A percentile compares a stretch with the other conserved stretches of the same genome.
Evolutionary conservation across 495 filamentous ascomycete genomes (phyloP).

Genomic region (Hypoxylon rickii): DNA sequence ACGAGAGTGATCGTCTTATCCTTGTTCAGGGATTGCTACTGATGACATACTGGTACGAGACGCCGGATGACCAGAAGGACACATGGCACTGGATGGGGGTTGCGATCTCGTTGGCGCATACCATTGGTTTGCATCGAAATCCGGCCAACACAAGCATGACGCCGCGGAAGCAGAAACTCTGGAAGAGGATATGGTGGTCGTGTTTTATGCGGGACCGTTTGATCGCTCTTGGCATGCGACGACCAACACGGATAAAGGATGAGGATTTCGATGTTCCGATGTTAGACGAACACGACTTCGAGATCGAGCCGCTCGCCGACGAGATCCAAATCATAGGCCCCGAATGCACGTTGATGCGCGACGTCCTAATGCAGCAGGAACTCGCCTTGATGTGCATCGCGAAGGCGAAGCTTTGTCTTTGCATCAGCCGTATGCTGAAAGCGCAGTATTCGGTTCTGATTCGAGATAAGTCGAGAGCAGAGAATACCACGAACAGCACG

Average conservation of each 20-base stretch:
- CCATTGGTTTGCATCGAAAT: conserved; percentile 81
- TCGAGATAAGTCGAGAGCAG: conserved; percentile 69
- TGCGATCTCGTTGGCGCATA: conserved; percentile 79
- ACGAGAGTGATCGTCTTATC: conserved; percentile 78
- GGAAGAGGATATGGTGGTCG: conserved; percentile 95
- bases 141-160: conserved; percentile 74
- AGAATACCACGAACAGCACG: conserved; percentile 74
- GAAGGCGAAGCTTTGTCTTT: conserved; percentile 86
- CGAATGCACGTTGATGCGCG: conserved; percentile 67
- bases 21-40: conserved; percentile 83
- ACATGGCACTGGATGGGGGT: conserved; percentile 94
- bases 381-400: conserved; percentile 87
- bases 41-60: conserved; percentile 93
- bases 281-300: conserved; percentile 82
- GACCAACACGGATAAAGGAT: conserved; percentile 85
- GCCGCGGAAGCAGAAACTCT: conserved; percentile 69
- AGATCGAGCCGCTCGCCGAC: conserved; percentile 67
- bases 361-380: conserved; percentile 68
- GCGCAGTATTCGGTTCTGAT: conserved; percentile 90
- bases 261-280: conserved; percentile 90
- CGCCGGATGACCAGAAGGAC: conserved; percentile 86
- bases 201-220: conserved; percentile 89
- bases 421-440: conserved; percentile 80
- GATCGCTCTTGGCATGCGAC: conserved; percentile 86
- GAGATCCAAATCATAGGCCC: conserved; percentile 66